These are phyloP conservation scores for Basidioascus undulatus DNA, from an alignment of 768 basidiomycete species.

Conservation along the genomic window DNA sequence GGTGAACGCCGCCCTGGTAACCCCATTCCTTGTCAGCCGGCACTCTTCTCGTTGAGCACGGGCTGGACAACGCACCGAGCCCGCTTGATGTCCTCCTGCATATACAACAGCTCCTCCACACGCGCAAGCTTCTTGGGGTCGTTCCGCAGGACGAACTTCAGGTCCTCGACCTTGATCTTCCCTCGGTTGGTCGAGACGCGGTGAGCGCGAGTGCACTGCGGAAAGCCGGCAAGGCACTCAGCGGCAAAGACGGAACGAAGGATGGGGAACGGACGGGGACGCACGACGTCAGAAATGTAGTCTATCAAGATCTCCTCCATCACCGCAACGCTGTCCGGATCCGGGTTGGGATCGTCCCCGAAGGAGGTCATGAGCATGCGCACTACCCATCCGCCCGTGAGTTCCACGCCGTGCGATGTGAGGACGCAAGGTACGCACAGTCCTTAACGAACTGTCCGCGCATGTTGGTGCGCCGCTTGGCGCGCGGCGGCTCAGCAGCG, in stretches of 20 bases:
- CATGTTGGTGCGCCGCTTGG: too few species aligned
- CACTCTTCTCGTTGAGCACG: too few species aligned
- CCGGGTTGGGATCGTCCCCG: constrained; percentile 70
- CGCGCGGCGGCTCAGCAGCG: too few species aligned
- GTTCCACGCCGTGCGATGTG: too few species aligned
- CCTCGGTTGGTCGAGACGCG: constrained; percentile 7
- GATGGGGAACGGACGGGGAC: constrained; percentile 17
- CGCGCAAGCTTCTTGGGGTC: constrained; percentile 78
- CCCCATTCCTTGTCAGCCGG: too few species aligned
- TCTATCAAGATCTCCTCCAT: constrained; percentile 87
- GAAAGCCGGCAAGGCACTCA: not conserved
- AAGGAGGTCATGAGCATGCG: constrained; percentile 79
- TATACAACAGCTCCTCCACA: constrained; percentile 75
- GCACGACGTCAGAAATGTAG: constrained; percentile 68
- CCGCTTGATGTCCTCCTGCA: constrained; percentile 82
- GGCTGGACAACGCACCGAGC: constrained; percentile 30
- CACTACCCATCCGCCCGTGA: constrained; percentile 23
- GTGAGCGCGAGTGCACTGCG: constrained; percentile 10
- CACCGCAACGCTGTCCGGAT: constrained; percentile 64
- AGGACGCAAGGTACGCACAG: too few species aligned
- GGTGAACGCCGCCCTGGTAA: too few species aligned
- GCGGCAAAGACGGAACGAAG: not conserved
- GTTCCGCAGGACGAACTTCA: constrained; percentile 50
- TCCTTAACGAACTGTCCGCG: too few species aligned
- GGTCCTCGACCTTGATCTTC: constrained; percentile 42